Percentiles rank a stretch among this genome's conserved stretches.
These are phyloP conservation scores for Hibiscus trionum DNA, from an alignment of 345 rosid genomes.

Conservation along the genomic window DNA sequence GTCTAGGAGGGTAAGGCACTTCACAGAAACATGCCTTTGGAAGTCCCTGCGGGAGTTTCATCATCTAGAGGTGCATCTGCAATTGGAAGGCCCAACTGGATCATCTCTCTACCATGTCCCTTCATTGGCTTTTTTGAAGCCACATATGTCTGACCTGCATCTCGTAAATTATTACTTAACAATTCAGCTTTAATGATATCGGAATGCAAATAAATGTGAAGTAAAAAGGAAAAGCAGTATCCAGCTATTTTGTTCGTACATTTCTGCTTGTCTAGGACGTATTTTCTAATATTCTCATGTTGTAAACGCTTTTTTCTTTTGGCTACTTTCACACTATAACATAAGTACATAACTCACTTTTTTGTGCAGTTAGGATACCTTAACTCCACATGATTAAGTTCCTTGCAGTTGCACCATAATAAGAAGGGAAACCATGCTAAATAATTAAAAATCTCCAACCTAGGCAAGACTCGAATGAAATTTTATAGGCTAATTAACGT, in stretches of 20 bases:
- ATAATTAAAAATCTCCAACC: background rate
- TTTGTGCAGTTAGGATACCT: background rate
- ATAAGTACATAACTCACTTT: background rate
- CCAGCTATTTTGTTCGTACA: background rate
- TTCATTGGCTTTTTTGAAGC: constrained; percentile 63
- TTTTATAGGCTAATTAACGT: background rate
- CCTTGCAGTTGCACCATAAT: background rate
- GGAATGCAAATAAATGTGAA: background rate
- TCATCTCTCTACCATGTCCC: constrained; percentile 95
- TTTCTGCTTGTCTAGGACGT: background rate
- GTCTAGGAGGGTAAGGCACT: background rate
- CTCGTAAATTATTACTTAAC: constrained; percentile 9
- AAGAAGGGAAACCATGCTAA: background rate
- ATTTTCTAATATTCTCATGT: background rate
- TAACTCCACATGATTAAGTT: background rate
- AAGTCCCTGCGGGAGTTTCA: constrained; percentile 37
- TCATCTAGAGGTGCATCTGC: constrained; percentile 68
- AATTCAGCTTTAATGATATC: constrained; percentile 7
- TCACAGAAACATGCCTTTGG: constrained; percentile 39
- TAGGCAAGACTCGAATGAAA: background rate
- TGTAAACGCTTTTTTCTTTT: background rate
- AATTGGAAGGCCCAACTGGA: constrained; percentile 81
- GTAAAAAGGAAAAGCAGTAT: background rate
- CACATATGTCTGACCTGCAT: constrained; percentile 73
- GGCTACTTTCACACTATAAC: background rate